Evolutionary conservation across 2,329 filamentous ascomycete species (phyloP).

Genomic region (Epichloe gansuensis): DNA sequence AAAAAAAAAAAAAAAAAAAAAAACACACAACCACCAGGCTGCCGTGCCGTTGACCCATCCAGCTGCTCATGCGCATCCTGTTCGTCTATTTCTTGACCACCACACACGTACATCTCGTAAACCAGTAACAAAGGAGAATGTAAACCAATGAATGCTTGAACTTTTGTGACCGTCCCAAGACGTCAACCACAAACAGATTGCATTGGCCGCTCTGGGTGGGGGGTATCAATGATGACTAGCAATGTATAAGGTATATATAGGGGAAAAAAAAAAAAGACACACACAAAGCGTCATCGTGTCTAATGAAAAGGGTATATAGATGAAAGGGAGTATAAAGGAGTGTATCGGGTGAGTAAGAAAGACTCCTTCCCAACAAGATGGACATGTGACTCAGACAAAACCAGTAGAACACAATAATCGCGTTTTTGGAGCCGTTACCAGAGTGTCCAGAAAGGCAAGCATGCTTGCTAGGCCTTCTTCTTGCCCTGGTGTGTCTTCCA

Average conservation of each 20-base stretch:
- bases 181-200: too few species aligned
- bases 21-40: neutral
- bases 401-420: neutral
- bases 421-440: slow-evolving; percentile 6
- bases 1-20: neutral
- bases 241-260: neutral
- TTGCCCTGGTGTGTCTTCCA: slow-evolving; percentile 54
- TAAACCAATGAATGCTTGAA: neutral
- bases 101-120: neutral
- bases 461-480: slow-evolving; percentile 25
- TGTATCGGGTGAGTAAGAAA: slow-evolving; percentile 4
- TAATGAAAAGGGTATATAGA: neutral
- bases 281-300: too few species aligned
- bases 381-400: too few species aligned
- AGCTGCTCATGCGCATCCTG: neutral
- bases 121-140: neutral
- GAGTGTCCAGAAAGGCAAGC: slow-evolving; percentile 14
- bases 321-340: slow-evolving; percentile 6
- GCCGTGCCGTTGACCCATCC: too few species aligned
- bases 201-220: too few species aligned
- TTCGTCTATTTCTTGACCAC: neutral
- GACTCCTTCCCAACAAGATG: neutral
- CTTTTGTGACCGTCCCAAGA: neutral
- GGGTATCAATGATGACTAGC: slow-evolving; percentile 1
- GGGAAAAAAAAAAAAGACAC: neutral